Conservation (phyloP, 345 rosid species). For the Populus euphratica region DNA sequence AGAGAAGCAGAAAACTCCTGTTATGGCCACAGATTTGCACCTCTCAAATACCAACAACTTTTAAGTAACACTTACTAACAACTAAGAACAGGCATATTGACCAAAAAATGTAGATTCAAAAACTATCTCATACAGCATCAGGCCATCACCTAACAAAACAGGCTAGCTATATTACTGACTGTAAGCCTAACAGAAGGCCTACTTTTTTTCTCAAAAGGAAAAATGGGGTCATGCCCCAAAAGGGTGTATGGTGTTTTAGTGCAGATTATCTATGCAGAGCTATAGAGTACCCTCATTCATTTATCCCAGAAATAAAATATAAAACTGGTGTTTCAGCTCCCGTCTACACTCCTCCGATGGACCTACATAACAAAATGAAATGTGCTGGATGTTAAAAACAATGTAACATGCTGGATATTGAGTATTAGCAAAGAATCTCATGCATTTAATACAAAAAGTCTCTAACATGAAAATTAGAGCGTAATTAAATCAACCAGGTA, state of each 20-base stretch:
- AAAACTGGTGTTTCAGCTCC: conserved; percentile 9
- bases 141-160: neutral
- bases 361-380: conserved; percentile 15
- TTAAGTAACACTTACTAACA: neutral
- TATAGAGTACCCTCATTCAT: conserved; percentile 31
- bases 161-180: neutral
- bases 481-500: neutral
- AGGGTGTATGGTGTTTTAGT: neutral
- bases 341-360: conserved; percentile 11
- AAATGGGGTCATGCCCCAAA: conserved; percentile 1
- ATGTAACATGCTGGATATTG: neutral
- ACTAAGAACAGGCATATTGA: neutral
- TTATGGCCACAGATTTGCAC: neutral
- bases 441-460: neutral
- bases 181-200: neutral
- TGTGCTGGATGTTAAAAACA: neutral
- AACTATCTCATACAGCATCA: too few relatives aligned
- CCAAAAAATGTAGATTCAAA: too few relatives aligned
- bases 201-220: neutral
- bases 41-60: neutral
- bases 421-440: neutral
- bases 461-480: neutral
- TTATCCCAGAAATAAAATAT: conserved; percentile 7
- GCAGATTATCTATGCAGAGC: too few relatives aligned
- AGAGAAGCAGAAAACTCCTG: neutral